Conservation (phyloP, 495 filamentous ascomycete species). For the Jackrogersella minutella region DNA sequence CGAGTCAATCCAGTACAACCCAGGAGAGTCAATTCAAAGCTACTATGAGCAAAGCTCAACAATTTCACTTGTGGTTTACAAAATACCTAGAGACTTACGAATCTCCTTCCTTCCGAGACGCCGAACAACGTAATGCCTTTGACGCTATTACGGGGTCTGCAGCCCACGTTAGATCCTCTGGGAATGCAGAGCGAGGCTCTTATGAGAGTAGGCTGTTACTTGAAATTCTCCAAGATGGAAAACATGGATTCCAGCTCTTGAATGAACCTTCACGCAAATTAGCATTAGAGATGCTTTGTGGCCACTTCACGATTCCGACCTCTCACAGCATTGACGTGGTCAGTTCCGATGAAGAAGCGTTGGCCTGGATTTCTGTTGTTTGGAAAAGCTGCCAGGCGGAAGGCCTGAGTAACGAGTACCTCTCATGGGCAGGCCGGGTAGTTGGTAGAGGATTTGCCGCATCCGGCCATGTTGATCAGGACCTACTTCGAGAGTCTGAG, state of each 20-base stretch:
- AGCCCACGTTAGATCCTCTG: slow-evolving; percentile 61
- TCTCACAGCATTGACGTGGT: slow-evolving; percentile 68
- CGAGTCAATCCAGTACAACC: slow-evolving; percentile 71
- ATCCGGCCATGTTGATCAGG: slow-evolving; percentile 68
- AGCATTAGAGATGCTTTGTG: slow-evolving; percentile 76
- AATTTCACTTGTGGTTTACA: slow-evolving; percentile 76
- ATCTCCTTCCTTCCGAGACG: slow-evolving; percentile 57
- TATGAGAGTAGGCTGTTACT: slow-evolving; percentile 77
- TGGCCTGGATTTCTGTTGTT: slow-evolving; percentile 67
- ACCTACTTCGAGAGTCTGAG: slow-evolving; percentile 65
- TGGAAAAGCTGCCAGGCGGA: slow-evolving; percentile 75
- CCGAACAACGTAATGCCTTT: slow-evolving; percentile 63
- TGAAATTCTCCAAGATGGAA: slow-evolving; percentile 76
- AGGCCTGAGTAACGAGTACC: slow-evolving; percentile 70
- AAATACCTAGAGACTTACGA: slow-evolving; percentile 65
- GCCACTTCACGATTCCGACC: slow-evolving; percentile 68
- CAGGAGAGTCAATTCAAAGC: slow-evolving; percentile 77
- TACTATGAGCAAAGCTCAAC: slow-evolving; percentile 70
- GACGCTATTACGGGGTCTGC: slow-evolving; percentile 69
- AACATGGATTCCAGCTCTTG: slow-evolving; percentile 66
- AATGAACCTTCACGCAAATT: slow-evolving; percentile 72
- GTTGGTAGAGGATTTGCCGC: slow-evolving; percentile 85
- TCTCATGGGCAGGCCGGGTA: slow-evolving; percentile 83
- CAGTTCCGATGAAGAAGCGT: slow-evolving; percentile 66
- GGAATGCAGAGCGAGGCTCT: slow-evolving; percentile 66